Percentiles rank a stretch among this genome's conserved stretches.
Conservation (phyloP, 495 filamentous ascomycete genomes). For the Daldinia caldariorum region DNA sequence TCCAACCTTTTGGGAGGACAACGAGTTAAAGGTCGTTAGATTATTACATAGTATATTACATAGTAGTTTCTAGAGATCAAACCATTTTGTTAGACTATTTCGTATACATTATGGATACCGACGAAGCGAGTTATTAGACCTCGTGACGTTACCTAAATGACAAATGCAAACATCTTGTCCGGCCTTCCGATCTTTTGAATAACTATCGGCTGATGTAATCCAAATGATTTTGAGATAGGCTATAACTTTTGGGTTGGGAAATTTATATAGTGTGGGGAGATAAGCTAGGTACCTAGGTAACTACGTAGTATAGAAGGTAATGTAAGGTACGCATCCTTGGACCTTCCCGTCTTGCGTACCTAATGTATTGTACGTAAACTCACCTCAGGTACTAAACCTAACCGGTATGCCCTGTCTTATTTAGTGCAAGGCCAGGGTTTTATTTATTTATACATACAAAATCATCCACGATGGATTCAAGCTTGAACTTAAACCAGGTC, state of each 20-base stretch:
- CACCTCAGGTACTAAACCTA: conserved; percentile 9
- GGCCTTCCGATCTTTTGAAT: background rate
- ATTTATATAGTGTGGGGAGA: conserved; percentile 24
- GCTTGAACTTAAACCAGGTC: conserved; percentile 37
- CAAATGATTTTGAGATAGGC: background rate
- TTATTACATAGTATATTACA: too few species aligned
- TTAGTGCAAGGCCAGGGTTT: conserved; percentile 24
- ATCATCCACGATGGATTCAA: conserved; percentile 40
- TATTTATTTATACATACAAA: conserved; percentile 20
- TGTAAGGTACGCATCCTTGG: conserved; percentile 1
- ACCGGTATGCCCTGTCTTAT: background rate
- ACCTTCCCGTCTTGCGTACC: background rate
- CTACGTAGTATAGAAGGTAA: conserved; percentile 1
- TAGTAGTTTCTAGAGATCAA: background rate
- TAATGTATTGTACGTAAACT: too few species aligned
- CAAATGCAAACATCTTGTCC: conserved; percentile 25
- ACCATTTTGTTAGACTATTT: conserved; percentile 14
- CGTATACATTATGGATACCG: conserved; percentile 35
- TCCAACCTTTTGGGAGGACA: background rate
- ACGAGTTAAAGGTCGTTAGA: background rate
- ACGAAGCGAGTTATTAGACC: conserved; percentile 19
- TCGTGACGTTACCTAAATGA: conserved; percentile 12
- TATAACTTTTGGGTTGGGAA: background rate
- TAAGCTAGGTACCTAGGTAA: background rate
- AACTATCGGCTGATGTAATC: background rate